Conservation (phyloP, 768 basidiomycete species). For the Pulveroboletus sp. region DNA sequence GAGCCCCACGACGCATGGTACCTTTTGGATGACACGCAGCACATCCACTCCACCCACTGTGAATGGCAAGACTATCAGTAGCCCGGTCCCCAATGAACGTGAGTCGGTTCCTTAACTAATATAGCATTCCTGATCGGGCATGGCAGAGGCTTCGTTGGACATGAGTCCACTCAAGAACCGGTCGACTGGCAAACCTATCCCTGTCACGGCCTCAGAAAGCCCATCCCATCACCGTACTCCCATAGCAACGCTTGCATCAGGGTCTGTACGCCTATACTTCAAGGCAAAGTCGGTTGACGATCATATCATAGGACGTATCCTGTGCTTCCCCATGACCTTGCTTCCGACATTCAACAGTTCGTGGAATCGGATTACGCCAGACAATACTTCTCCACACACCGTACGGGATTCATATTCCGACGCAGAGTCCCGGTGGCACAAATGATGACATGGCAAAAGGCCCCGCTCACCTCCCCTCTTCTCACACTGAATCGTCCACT, state of each 20-base stretch:
- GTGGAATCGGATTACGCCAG: slow-evolving; percentile 80
- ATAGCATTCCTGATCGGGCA: slow-evolving; percentile 1
- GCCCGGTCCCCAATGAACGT: slow-evolving; percentile 69
- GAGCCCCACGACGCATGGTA: slow-evolving; percentile 34
- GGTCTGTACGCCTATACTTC: slow-evolving; percentile 40
- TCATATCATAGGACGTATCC: slow-evolving; percentile 57
- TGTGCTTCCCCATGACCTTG: slow-evolving; percentile 73
- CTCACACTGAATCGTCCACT: slow-evolving; percentile 63
- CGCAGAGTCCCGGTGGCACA: slow-evolving; percentile 77
- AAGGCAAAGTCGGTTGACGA: slow-evolving; percentile 2
- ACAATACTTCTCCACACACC: slow-evolving; percentile 86
- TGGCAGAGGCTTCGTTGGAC: slow-evolving; percentile 56
- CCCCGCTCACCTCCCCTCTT: slow-evolving; percentile 67
- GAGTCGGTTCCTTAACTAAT: slow-evolving; percentile 14
- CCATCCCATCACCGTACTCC: slow-evolving; percentile 21
- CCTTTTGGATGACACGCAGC: slow-evolving; percentile 33
- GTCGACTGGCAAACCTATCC: slow-evolving; percentile 57
- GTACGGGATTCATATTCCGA: slow-evolving; percentile 83
- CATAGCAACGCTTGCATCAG: slow-evolving; percentile 52
- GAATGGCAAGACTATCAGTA: slow-evolving; percentile 63
- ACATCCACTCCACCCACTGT: slow-evolving; percentile 40
- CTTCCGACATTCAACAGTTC: slow-evolving; percentile 83
- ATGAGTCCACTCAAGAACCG: slow-evolving; percentile 75
- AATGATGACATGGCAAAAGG: slow-evolving; percentile 90
- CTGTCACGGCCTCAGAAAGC: slow-evolving; percentile 40